A percentile compares a stretch with the other conserved stretches of the same genome.
phyloP scores from a whole-genome alignment of 2,329 filamentous ascomycete species.

The Aspergillus calidoustus region DNA sequence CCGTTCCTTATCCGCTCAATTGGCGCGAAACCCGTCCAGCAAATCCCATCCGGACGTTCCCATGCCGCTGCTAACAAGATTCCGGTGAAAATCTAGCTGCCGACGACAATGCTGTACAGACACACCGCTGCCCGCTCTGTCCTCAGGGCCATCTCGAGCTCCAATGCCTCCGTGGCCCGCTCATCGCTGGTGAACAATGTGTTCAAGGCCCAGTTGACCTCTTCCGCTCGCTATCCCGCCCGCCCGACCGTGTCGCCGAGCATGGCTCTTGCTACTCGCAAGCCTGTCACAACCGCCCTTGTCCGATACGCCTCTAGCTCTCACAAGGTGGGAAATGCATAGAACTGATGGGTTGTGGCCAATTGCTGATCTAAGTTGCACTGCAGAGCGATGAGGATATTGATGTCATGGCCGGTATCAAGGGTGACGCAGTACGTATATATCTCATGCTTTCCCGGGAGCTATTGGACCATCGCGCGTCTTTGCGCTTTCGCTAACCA shows the following conservation, averaged over 20 bases:
- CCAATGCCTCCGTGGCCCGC: conserved; percentile 49
- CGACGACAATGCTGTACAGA: conserved; percentile 52
- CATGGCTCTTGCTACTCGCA: conserved; percentile 49
- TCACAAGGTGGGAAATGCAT: conserved; percentile 50
- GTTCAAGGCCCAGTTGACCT: conserved; percentile 51
- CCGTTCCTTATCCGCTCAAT: conserved; percentile 36
- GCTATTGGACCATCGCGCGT: not conserved
- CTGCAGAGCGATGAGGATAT: conserved; percentile 47
- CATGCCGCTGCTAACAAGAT: conserved; percentile 34
- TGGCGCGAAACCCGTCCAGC: conserved; percentile 31
- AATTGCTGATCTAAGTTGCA: conserved; percentile 55
- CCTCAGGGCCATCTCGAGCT: conserved; percentile 49
- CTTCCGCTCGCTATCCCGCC: conserved; percentile 44
- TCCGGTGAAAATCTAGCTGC: conserved; percentile 36
- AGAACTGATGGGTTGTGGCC: conserved; percentile 37
- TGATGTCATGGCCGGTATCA: conserved; percentile 59
- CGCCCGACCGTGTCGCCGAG: conserved; percentile 41
- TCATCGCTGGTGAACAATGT: conserved; percentile 46
- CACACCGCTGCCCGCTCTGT: conserved; percentile 50
- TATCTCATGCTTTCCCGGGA: conserved; percentile 2
- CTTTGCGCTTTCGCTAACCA: not conserved
- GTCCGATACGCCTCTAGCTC: conserved; percentile 53
- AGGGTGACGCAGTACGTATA: conserved; percentile 61
- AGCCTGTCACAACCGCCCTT: conserved; percentile 53
- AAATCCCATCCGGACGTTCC: conserved; percentile 39